phyloP scores from a whole-genome alignment of 1,139 yeast species.

The Protomyces pachydermus region DNA sequence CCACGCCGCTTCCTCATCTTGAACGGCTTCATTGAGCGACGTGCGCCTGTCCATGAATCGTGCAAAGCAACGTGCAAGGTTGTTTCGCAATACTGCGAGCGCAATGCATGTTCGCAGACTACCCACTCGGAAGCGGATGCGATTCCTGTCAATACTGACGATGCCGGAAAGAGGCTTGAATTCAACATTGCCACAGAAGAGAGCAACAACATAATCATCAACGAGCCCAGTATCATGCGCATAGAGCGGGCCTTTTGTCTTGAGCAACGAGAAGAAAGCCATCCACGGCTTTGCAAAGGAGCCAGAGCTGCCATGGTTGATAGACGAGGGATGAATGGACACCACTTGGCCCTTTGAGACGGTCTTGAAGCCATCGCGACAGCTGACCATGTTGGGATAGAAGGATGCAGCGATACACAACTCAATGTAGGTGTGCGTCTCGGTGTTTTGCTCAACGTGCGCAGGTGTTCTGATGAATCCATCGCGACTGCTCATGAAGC shows the following conservation, averaged over 20 bases:
- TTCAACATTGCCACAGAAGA: conserved; percentile 20
- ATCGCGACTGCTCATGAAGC: conserved; percentile 12
- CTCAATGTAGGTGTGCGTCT: conserved; percentile 1
- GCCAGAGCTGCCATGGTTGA: not conserved
- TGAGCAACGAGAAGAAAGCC: conserved; percentile 13
- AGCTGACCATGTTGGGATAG: conserved; percentile 25
- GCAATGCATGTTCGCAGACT: conserved; percentile 17
- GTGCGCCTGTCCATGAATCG: conserved; percentile 9
- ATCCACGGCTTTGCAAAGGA: conserved; percentile 9
- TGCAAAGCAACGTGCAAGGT: conserved; percentile 11
- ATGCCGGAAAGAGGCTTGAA: conserved; percentile 17
- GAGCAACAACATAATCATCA: conserved; percentile 23
- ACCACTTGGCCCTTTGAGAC: conserved; percentile 17
- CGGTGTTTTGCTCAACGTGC: conserved; percentile 1
- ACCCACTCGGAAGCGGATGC: conserved; percentile 9
- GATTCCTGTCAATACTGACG: conserved; percentile 9
- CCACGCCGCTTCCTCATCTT: conserved; percentile 10
- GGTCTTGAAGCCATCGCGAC: conserved; percentile 16
- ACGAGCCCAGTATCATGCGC: conserved; percentile 25
- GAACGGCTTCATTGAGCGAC: not conserved
- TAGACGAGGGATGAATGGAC: conserved; percentile 17
- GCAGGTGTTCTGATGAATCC: conserved; percentile 25
- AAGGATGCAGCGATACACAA: conserved; percentile 22
- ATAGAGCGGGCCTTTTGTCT: conserved; percentile 12
- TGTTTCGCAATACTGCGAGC: conserved; percentile 3